A percentile compares a stretch with the other conserved stretches of the same genome.
Evolutionary conservation across 768 basidiomycete genomes (phyloP).

Genomic region (Trametes elegans): DNA sequence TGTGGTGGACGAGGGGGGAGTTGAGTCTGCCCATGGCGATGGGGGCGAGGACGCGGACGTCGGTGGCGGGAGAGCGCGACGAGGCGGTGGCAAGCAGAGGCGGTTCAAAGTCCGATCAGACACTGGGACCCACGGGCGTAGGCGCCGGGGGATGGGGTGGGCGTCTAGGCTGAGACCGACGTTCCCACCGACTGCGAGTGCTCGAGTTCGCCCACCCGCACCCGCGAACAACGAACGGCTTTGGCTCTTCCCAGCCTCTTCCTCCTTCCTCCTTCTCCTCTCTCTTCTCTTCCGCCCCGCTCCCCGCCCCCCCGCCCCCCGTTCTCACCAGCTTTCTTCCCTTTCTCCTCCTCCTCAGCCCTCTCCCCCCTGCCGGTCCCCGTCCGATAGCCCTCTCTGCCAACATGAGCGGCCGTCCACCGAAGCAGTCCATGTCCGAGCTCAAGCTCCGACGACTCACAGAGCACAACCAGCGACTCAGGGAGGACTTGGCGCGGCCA

Average conservation of each 20-base stretch:
- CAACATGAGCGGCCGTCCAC: slow-evolving; percentile 30
- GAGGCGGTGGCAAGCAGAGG: not conserved
- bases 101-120: slow-evolving; percentile 4
- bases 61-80: not conserved
- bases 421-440: slow-evolving; percentile 76
- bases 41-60: not conserved
- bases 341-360: not conserved
- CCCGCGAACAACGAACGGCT: too few relatives aligned
- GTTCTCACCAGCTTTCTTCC: not conserved
- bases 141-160: not conserved
- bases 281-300: not conserved
- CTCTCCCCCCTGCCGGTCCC: not conserved
- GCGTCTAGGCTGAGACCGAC: not conserved
- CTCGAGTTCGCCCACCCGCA: not conserved
- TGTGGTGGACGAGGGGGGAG: slow-evolving; percentile 17
- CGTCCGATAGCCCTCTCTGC: not conserved
- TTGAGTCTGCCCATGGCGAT: slow-evolving; percentile 19
- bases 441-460: slow-evolving; percentile 75
- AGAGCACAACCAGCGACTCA: slow-evolving; percentile 71
- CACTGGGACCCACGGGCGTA: not conserved
- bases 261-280: not conserved
- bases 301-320: not conserved
- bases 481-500: slow-evolving; percentile 71
- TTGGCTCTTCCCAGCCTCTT: too few relatives aligned
- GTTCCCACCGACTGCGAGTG: not conserved